Base-by-base conservation (phyloP, 2,329 filamentous ascomycete genomes). In the Cadophora malorum region DNA sequence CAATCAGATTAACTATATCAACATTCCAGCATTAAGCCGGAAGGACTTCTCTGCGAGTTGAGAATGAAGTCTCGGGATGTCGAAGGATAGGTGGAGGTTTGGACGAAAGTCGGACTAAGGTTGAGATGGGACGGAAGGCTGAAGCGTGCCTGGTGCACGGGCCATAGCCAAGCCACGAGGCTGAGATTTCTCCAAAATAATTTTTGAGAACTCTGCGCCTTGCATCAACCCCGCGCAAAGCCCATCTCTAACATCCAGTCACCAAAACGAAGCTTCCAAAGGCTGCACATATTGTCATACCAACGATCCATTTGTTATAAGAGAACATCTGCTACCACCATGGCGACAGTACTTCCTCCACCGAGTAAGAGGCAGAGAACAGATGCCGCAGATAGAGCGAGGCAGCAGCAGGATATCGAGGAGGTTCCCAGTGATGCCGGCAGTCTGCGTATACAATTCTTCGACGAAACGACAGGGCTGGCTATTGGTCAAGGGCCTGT, bases 351-450 rank as follows among this genome's bases (percentile, higher is more conserved):
- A 59, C 79, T 90, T 6, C 93, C 93, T n/a, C 93, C 92, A 58
- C 92, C 93, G 4, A 94, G 90, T 63, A 98, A 97, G 81, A 88
- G 94, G 70, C 94, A 97, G 78, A 91, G 90, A 79, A 88, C 91
- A 61, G 92, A 92, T 74, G 86, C 86, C 25, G 84, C 91, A 50
- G 92, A 93, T 74, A 88, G 88, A 75, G 87, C 91, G 8, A 85
- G 89, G 72, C 82, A 88, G 58, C 93, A 97, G 77, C 90, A 96
- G 77, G 90, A 94, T 81, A 86, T 95, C 63, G 82, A 86, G 52
- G 83, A 89, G 25, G 86, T 91, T 61, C 86, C 91, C 0, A 87
- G 88, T 41, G 86, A 91, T 72, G 82, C 88, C 60, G 94, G 93
- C 72, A 93, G 89, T 69, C 88, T 96, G 77, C 91, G 93, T 79